Conservation (phyloP, 2,329 filamentous ascomycete genomes). For the Ophiostoma australiae region DNA sequence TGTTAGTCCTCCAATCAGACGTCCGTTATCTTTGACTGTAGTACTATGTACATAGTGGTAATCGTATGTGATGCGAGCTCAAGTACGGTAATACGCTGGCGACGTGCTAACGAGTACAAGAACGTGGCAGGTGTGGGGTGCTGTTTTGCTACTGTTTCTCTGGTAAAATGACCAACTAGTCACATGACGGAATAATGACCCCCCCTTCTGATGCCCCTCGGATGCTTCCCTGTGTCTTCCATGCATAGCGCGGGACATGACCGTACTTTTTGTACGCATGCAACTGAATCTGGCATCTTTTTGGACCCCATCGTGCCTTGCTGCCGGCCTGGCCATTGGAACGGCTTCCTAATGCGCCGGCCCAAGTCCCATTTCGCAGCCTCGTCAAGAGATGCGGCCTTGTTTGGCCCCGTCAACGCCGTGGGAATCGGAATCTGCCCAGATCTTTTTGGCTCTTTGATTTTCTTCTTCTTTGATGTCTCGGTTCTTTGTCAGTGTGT, state of each 20-base stretch:
- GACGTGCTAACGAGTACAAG: neutral
- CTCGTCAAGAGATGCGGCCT: neutral
- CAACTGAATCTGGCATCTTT: neutral
- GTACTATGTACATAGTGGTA: neutral
- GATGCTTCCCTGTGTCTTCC: constrained; percentile 6
- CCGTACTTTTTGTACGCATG: neutral
- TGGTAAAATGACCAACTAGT: neutral
- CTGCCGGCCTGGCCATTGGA: neutral
- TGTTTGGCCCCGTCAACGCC: neutral
- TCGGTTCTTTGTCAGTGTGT: neutral
- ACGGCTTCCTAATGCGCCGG: neutral
- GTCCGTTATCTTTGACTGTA: neutral
- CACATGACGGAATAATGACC: constrained; percentile 3
- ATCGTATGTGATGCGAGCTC: neutral
- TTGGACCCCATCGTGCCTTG: neutral
- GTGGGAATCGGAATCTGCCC: neutral
- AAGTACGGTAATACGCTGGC: neutral
- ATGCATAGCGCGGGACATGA: neutral
- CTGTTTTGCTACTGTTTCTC: neutral
- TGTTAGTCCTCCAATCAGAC: constrained; percentile 1
- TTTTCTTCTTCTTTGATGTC: neutral
- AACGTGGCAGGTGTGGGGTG: constrained; percentile 3
- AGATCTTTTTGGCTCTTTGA: neutral
- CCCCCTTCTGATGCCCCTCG: neutral
- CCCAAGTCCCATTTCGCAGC: neutral